Evolutionary conservation across 495 filamentous ascomycete genomes (phyloP).

Genomic region (Penicillium cosmopolitanum): DNA sequence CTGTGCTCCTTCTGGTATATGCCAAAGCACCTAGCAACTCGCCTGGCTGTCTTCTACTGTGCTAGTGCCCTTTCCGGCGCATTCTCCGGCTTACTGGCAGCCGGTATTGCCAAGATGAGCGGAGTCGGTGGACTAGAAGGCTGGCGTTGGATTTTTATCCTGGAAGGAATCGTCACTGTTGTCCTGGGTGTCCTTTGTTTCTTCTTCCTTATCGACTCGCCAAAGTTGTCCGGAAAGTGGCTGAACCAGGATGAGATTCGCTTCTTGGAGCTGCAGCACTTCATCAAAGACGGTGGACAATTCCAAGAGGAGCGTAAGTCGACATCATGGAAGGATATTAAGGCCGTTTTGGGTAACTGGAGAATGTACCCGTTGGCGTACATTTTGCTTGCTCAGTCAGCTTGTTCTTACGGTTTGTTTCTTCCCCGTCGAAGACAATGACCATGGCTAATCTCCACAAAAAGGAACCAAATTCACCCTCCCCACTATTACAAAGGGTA

Average conservation of each 20-base stretch:
- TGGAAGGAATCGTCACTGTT: constrained; percentile 62
- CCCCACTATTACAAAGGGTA: constrained; percentile 34
- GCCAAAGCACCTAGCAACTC: constrained; percentile 30
- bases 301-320: constrained; percentile 24
- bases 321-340: constrained; percentile 27
- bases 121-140: constrained; percentile 62
- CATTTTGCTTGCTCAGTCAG: constrained; percentile 32
- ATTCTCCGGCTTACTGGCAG: constrained; percentile 70
- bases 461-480: constrained; percentile 36
- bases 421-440: neutral
- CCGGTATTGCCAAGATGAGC: constrained; percentile 67
- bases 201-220: constrained; percentile 45
- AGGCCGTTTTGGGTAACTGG: constrained; percentile 30
- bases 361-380: constrained; percentile 34
- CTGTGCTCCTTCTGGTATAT: constrained; percentile 75
- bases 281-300: constrained; percentile 37
- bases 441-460: neutral
- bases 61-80: constrained; percentile 64
- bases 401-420: constrained; percentile 30
- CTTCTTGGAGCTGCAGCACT: constrained; percentile 30
- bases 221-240: constrained; percentile 23
- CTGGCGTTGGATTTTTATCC: constrained; percentile 76
- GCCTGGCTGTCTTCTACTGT: constrained; percentile 65
- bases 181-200: constrained; percentile 60
- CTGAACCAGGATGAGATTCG: constrained; percentile 30